phyloP scores from a whole-genome alignment of 1,139 yeast genomes.

The Kurtzmaniella quercitrusa region DNA sequence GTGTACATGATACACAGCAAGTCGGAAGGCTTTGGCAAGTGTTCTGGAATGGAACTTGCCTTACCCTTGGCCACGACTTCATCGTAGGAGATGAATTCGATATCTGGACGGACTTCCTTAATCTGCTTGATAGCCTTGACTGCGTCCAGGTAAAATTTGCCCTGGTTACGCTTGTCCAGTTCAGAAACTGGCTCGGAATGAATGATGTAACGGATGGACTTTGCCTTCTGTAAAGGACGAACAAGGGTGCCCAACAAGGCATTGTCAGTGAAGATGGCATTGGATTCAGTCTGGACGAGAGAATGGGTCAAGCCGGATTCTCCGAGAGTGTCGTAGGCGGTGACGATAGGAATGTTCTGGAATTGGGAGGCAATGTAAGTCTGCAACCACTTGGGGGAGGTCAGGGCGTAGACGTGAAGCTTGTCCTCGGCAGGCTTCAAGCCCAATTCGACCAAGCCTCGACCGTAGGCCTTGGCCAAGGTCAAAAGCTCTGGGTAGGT shows the following conservation, averaged over 20 bases:
- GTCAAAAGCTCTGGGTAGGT: constrained; percentile 55
- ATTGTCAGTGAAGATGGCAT: constrained; percentile 80
- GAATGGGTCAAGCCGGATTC: constrained; percentile 89
- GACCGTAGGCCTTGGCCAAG: constrained; percentile 55
- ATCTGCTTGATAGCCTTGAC: constrained; percentile 53
- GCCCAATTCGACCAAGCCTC: constrained; percentile 77
- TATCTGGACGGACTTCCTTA: constrained; percentile 67
- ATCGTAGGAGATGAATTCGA: constrained; percentile 58
- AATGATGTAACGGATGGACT: constrained; percentile 60
- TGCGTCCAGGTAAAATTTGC: constrained; percentile 56
- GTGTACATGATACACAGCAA: constrained; percentile 95
- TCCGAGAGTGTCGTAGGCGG: constrained; percentile 96
- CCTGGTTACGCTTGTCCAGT: constrained; percentile 59
- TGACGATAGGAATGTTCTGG: constrained; percentile 82
- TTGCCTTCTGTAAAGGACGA: constrained; percentile 68
- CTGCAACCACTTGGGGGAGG: constrained; percentile 89
- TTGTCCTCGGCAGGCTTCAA: constrained; percentile 57
- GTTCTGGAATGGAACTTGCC: constrained; percentile 28
- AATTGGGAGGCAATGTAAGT: constrained; percentile 73
- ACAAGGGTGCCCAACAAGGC: constrained; percentile 60
- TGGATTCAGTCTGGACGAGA: constrained; percentile 72
- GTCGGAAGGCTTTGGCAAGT: constrained; percentile 68
- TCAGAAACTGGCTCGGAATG: constrained; percentile 62
- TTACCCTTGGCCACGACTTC: constrained; percentile 68
- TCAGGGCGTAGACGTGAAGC: constrained; percentile 79